Base-by-base conservation (phyloP, 106 monocot genomes). In the Acorus calamus region DNA sequence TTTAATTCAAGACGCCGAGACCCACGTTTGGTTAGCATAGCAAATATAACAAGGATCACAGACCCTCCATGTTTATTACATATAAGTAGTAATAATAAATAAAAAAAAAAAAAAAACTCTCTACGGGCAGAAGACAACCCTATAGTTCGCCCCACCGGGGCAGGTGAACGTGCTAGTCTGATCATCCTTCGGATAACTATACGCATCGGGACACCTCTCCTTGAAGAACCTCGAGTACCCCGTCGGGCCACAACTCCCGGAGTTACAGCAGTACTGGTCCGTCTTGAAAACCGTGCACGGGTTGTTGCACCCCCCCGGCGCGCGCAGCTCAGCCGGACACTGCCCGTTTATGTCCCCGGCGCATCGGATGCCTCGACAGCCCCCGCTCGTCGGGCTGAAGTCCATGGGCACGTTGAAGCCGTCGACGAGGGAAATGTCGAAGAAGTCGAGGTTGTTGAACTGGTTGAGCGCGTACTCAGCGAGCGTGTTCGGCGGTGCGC, bases 271-370 rank as follows among this genome's bases (percentile, higher is more conserved):
- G 69, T 76, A 79, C 68, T 61, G 7, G 14, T 65, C 44, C 2
- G 75, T 73, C 69, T 70, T 65, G 69, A 79, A 83, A 50, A 83
- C 76, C 47, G 71, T 75, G 69, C 79, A 83, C 1, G 79, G 79
- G 46, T 66, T 59, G 59, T 56, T 60, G 75, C 79, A 83, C 0
- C 79, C 83, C 5, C 83, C 79, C 5, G 79, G 55, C 11, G 72
- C 65, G 42, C 11, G 48, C 56, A 79, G 60, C 83, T 46, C 43
- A 3, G 61, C 42, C 51, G 83, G 83, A 56, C 79, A 83, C 69
- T 69, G 59, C 7, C 49, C 56, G 7, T 8, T 62, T 49, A 79
- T 49, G 71, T 79, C 71, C 2, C 63, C 72, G 5, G 63, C 5
- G 71, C 79, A 78, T 2, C n/a, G 45, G 14, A 61, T 49, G 3